Base-by-base conservation (phyloP, 202 grass and related monocot genomes). In the Setaria italica region DNA sequence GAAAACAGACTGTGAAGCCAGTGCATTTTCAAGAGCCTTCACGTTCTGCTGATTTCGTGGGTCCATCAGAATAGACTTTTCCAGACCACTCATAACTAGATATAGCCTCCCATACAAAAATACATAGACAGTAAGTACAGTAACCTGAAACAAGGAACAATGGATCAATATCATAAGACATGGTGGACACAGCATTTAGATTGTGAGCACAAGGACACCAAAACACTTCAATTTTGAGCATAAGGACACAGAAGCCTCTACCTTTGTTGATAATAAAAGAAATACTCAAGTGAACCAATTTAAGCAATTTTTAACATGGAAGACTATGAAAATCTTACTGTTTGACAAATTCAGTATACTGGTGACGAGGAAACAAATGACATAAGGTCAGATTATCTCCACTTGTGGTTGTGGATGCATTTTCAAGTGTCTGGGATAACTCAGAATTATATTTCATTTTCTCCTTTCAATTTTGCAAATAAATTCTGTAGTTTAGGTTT, bases 61-160 rank as follows among this genome's bases (percentile, higher is more conserved):
- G 83, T 99, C 92, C 51, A 91, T 66, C 57, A 99, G 84, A 78
- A 99, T 93, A 58, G 97, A 94, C 77, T n/a, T 94, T 88, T 99
- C 97, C 59, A 99, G 75, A 43, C 97, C 94, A 81, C 97, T 99
- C 94, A 99, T 82, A 74, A 97, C 94, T 10, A 99, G 87, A 89
- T 99, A 99, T 65, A 97, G 35, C 64, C 97, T 94, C 72, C 97
- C 97, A 84, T 99, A 99, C 66, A 99, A 75, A 91, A 97, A 97
- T 45, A 97, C 85, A 80, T 99, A 99, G 37, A 99, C 94, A 21
- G 94, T 97, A 89, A 99, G 88, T 32, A 99, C 97, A 48, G 90
- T 94, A 73, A 98, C 51, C 95, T 98, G 92, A 75, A 89, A 67
- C 74, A n/a, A 84, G 34, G 35, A 88, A 75, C 17, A 72, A 70